Conservation (phyloP, 2,329 filamentous ascomycete genomes). For the Fusarium burgessii region DNA sequence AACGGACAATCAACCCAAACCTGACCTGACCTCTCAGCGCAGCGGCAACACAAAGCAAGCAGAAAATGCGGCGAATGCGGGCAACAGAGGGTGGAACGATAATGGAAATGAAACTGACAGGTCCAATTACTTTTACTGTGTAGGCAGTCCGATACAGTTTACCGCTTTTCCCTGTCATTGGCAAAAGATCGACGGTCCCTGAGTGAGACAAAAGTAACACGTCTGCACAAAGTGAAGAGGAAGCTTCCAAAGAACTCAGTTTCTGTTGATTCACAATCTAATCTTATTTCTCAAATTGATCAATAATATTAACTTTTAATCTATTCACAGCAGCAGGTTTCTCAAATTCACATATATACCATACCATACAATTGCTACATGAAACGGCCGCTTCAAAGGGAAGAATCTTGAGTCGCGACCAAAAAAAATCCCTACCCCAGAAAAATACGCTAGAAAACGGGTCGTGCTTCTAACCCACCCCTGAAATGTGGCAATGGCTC, state of each 20-base stretch:
- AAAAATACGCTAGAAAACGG: slow-evolving; percentile 43
- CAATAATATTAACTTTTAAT: too few relatives aligned
- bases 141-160: background rate
- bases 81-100: slow-evolving; percentile 33
- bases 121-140: background rate
- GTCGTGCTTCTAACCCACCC: slow-evolving; percentile 27
- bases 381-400: slow-evolving; percentile 12
- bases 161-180: slow-evolving; percentile 28
- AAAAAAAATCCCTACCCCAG: slow-evolving; percentile 30
- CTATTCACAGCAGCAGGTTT: too few relatives aligned
- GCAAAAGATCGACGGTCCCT: slow-evolving; percentile 28
- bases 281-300: too few relatives aligned
- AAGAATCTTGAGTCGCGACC: slow-evolving; percentile 17
- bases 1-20: slow-evolving; percentile 12
- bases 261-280: too few relatives aligned
- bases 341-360: background rate
- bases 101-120: slow-evolving; percentile 7
- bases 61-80: slow-evolving; percentile 31
- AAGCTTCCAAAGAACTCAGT: background rate
- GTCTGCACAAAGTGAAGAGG: background rate
- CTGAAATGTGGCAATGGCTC: slow-evolving; percentile 37
- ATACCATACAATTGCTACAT: background rate
- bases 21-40: slow-evolving; percentile 15
- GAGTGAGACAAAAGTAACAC: slow-evolving; percentile 14
- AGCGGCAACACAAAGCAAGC: slow-evolving; percentile 20